Evolutionary conservation across 768 basidiomycete genomes (phyloP).

Genomic region (Kockovaella imperatae): DNA sequence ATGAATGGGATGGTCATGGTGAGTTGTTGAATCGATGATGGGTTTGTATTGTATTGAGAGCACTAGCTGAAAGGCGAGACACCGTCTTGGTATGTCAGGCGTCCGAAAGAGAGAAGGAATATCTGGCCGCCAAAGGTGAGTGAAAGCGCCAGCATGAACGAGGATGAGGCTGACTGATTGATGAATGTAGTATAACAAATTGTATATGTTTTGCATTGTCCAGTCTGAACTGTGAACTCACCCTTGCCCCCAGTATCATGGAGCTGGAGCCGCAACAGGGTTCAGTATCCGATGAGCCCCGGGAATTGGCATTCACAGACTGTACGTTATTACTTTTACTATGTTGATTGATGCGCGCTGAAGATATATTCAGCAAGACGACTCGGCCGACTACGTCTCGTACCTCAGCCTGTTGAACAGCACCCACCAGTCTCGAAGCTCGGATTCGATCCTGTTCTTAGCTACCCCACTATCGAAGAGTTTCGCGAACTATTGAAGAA

Average conservation of each 20-base stretch:
- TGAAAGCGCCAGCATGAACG: too few species aligned
- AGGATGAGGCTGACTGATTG: too few species aligned
- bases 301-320: slow-evolving; percentile 63
- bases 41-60: too few species aligned
- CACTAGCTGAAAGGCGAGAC: slow-evolving; percentile 41
- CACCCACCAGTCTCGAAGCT: slow-evolving; percentile 68
- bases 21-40: slow-evolving; percentile 29
- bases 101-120: slow-evolving; percentile 24
- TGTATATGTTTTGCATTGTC: too few species aligned
- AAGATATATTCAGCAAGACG: slow-evolving; percentile 57
- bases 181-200: too few species aligned
- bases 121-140: slow-evolving; percentile 42
- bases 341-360: too few species aligned
- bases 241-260: slow-evolving; percentile 52
- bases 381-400: slow-evolving; percentile 62
- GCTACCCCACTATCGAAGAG: slow-evolving; percentile 55
- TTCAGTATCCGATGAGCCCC: slow-evolving; percentile 42
- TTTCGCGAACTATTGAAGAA: slow-evolving; percentile 52
- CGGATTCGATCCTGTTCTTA: slow-evolving; percentile 69
- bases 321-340: too few species aligned
- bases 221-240: too few species aligned
- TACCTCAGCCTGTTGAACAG: slow-evolving; percentile 50
- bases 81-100: slow-evolving; percentile 42
- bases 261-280: slow-evolving; percentile 50
- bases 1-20: slow-evolving; percentile 81